Base-by-base conservation (phyloP, 768 basidiomycete genomes). In the Sporobolomyces pararoseus region DNA sequence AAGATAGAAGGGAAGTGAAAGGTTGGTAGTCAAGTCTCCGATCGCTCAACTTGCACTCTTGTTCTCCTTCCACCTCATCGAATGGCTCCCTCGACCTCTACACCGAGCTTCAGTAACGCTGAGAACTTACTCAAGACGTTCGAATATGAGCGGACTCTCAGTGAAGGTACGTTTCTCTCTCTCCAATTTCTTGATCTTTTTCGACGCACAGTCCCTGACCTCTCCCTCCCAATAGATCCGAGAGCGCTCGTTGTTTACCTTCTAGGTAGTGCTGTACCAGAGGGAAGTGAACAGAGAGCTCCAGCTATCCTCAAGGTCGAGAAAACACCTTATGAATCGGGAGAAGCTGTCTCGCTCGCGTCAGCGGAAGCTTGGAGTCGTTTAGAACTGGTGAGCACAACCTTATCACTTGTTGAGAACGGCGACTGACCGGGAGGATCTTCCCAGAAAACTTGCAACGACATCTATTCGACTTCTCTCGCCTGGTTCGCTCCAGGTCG, bases 301-400 rank as follows among this genome's bases (percentile, higher is more conserved):
- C 81, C 82, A 37, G 86, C 88, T 4, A 87, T 94, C 70, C 76
- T 93, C n/a, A 85, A 87, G 44, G 81, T 94, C 46, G 89, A 91
- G 78, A 90, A 87, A 77, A 87, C 87, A 0, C 84, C 88, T 3
- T 82, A 93, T 65, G 78, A 81, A 10, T 75, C 81, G 25, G 82
- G 80, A 29, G 69, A 78, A 21, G 64, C 76, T 31, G 76, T 84
- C 65, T 31, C 51, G n/a, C 80, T 31, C 46, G 62, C 68, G 73
- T 79, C 0, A 47, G 80, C 54, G 64, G 88, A 62, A 14, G 61
- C 58, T 2, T 72, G 76, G 51, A 72, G 61, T 23, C 74, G 79
- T 27, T 80, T 84, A 4, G 79, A 84, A 54, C 76, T 82, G 7
- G 84, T 87, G 57, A 85, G 73, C 27, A 10, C 29, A 7, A 80